Evolutionary conservation across 148 eudicot species (phyloP).

Genomic region (Chenopodium formosanum): DNA sequence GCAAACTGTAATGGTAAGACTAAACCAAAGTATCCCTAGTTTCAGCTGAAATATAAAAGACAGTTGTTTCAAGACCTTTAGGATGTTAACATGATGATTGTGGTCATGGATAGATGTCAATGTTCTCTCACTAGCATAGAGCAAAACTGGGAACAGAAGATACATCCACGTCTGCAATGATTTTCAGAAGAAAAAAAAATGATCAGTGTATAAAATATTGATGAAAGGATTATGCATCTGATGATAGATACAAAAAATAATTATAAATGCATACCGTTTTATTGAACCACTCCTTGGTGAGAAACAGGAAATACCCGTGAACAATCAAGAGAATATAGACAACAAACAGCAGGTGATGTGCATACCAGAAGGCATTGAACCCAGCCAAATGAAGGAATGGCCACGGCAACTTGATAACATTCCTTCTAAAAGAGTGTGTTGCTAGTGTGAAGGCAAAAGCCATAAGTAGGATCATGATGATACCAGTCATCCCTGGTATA

Average conservation of each 20-base stretch:
- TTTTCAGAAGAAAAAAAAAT: slow-evolving; percentile 2
- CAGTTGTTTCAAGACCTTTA: slow-evolving; percentile 49
- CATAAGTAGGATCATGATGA: slow-evolving; percentile 70
- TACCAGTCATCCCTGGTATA: slow-evolving; percentile 63
- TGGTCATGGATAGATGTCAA: slow-evolving; percentile 53
- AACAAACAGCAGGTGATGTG: slow-evolving; percentile 73
- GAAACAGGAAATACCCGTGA: slow-evolving; percentile 74
- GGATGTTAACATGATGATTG: slow-evolving; percentile 53
- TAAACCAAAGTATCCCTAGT: slow-evolving; percentile 5
- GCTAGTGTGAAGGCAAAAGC: slow-evolving; percentile 70
- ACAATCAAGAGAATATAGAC: slow-evolving; percentile 62
- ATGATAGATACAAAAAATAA: neutral
- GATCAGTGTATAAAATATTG: neutral
- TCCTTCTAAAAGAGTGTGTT: slow-evolving; percentile 78
- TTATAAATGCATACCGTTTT: slow-evolving; percentile 58
- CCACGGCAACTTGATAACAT: slow-evolving; percentile 72
- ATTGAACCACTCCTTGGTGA: slow-evolving; percentile 65
- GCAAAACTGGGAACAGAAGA: slow-evolving; percentile 56
- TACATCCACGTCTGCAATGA: slow-evolving; percentile 94
- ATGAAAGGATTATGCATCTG: neutral
- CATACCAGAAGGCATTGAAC: slow-evolving; percentile 91
- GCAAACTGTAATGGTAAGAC: slow-evolving; percentile 27
- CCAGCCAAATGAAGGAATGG: slow-evolving; percentile 76
- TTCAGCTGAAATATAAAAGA: slow-evolving; percentile 2
- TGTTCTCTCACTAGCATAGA: slow-evolving; percentile 75